Conservation (phyloP, 148 eudicot species). For the Spergularia bocconei region DNA sequence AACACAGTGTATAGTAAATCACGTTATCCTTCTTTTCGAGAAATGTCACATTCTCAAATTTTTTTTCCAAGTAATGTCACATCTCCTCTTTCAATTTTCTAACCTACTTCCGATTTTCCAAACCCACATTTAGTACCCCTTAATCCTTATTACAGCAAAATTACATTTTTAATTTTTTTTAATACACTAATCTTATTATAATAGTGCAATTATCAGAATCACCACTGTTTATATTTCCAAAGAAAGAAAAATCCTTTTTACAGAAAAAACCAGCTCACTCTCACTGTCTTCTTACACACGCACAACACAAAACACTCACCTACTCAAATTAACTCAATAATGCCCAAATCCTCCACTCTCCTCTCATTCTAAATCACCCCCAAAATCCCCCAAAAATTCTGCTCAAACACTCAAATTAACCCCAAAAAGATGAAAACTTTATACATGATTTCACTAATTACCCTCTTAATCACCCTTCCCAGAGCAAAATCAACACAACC, state of each 20-base stretch:
- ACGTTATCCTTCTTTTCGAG: no score
- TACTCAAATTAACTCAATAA: background rate
- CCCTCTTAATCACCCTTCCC: constrained; percentile 15
- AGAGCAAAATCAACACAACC: constrained; percentile 39
- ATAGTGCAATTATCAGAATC: no score
- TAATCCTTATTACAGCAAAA: no score
- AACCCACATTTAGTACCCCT: no score
- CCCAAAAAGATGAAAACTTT: constrained; percentile 28
- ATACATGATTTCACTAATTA: background rate
- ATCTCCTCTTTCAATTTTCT: no score
- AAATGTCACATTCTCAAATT: no score
- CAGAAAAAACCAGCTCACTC: constrained; percentile 28
- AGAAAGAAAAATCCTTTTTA: background rate
- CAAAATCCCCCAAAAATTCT: constrained; percentile 3
- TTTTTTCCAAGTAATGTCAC: no score
- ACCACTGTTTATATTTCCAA: constrained; percentile 14
- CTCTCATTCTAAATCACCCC: background rate
- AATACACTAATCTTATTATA: no score
- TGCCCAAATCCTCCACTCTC: constrained; percentile 9
- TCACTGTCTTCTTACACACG: constrained; percentile 1
- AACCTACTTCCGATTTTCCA: no score
- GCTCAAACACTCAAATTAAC: background rate
- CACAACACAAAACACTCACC: constrained; percentile 6
- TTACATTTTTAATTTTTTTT: no score
- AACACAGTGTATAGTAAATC: no score